Evolutionary conservation across 2,329 filamentous ascomycete species (phyloP), one percentile per base, ranked within the genome.

Genomic region (Malbranchea zuffiana): DNA sequence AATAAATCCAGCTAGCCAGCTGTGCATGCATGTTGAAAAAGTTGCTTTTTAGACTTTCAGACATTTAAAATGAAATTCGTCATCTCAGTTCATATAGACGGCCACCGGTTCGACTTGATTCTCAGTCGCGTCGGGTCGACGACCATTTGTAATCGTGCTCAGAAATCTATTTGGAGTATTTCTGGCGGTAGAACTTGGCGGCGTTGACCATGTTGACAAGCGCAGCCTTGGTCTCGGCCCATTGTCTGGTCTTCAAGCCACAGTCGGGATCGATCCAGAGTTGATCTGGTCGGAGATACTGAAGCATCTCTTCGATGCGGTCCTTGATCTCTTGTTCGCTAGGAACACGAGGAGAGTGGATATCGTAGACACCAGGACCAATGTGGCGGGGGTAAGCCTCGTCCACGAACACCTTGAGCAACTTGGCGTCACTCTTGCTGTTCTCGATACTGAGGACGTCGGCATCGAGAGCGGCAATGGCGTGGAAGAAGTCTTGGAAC

Each of bases 401-500:
- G 65, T 96, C 88, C 53, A 95, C 84, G 62, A 98, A 98, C 66
- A 98, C 90, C 70, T 88, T 82, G 62, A 98, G 82, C 52, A 98
- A 80, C 82, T 98, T 98, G 61, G 90, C 90, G 59, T 98, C 90
- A 55, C 84, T 93, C 82, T 98, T 98, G 82, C 83, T 92, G 84
- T 98, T 98, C 81, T 98, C 90, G 55, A 98, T 98, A 60, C 84
- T 93, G 57, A 98, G 80, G 47, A 98, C 90, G 68, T 98, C 90
- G 47, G 90, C 88, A 62, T 98, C 90, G 48, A 98, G 81, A 44
- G 90, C 88, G 49, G 90, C 85, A 55, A 98, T 98, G 69, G 90
- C 90, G 70, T 96, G 85, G 86, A 98, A 98, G 78, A 98, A 98
- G 75, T 98, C 90, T 72, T 98, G 90, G 84, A 98, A 98, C 76